Conservation (phyloP, 768 basidiomycete genomes). For the Sarcomyxa edulis region DNA sequence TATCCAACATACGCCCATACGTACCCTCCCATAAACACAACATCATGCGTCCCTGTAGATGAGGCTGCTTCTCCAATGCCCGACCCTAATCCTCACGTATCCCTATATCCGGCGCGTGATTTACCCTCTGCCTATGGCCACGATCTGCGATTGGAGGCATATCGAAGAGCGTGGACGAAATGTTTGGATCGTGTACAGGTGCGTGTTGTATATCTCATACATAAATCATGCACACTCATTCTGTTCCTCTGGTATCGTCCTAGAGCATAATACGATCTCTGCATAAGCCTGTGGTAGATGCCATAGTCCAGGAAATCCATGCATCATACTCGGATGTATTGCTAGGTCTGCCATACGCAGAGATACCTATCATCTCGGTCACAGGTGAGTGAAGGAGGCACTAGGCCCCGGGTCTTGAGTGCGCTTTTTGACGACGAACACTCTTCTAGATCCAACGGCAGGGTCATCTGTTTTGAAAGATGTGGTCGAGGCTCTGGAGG, state of each 20-base stretch:
- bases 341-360: slow-evolving; percentile 52
- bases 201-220: slow-evolving; percentile 7
- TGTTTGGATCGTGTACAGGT: slow-evolving; percentile 57
- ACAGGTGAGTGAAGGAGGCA: slow-evolving; percentile 52
- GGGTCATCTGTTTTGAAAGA: slow-evolving; percentile 43
- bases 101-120: slow-evolving; percentile 9
- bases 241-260: too few relatives aligned
- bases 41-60: not conserved
- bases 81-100: not conserved
- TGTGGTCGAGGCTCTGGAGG: slow-evolving; percentile 31
- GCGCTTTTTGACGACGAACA: too few relatives aligned
- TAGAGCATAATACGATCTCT: slow-evolving; percentile 45
- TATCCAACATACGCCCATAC: too few relatives aligned
- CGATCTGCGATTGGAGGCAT: slow-evolving; percentile 42
- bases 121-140: slow-evolving; percentile 8
- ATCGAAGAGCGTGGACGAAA: slow-evolving; percentile 52
- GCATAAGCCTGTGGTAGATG: slow-evolving; percentile 41
- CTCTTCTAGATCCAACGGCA: slow-evolving; percentile 41
- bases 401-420: too few relatives aligned
- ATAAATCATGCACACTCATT: slow-evolving; percentile 3
- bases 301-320: slow-evolving; percentile 37
- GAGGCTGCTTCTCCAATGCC: slow-evolving; percentile 1
- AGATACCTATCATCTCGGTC: slow-evolving; percentile 56
- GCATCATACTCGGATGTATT: slow-evolving; percentile 39
- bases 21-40: not conserved